Conservation (phyloP, 2,329 filamentous ascomycete genomes). For the Fusarium xylarioides region DNA sequence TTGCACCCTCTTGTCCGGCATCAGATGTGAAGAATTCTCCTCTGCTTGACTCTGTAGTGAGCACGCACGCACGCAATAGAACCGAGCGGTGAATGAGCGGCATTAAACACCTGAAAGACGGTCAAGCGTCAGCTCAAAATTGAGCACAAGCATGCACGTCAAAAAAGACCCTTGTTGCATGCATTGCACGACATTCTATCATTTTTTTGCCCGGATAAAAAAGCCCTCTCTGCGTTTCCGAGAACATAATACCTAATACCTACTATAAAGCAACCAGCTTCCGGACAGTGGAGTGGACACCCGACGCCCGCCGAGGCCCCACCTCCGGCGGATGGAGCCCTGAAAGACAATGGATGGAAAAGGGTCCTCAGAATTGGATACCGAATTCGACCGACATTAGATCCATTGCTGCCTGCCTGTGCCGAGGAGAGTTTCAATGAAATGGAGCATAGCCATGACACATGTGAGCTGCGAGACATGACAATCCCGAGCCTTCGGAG, state of each 20-base stretch:
- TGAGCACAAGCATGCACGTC: slow-evolving; percentile 12
- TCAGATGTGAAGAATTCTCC: background rate
- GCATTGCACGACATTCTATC: background rate
- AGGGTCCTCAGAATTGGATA: background rate
- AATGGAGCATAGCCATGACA: background rate
- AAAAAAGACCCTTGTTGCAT: slow-evolving; percentile 28
- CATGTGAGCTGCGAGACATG: slow-evolving; percentile 2
- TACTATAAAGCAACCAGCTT: background rate
- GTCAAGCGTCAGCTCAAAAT: slow-evolving; percentile 23
- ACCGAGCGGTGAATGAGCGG: slow-evolving; percentile 29
- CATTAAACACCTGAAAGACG: slow-evolving; percentile 30
- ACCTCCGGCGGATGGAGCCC: background rate
- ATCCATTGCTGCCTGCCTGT: background rate
- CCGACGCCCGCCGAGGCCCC: background rate
- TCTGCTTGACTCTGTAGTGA: background rate
- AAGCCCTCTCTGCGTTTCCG: slow-evolving; percentile 16
- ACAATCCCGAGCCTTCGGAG: background rate
- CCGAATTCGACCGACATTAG: background rate
- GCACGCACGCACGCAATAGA: slow-evolving; percentile 10
- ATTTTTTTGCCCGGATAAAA: background rate
- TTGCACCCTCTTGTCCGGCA: background rate
- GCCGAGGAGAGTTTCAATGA: background rate
- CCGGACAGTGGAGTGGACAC: background rate
- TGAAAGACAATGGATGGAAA: background rate
- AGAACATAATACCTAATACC: background rate